phyloP scores from a whole-genome alignment of 73 alveolate genomes.

The Tetrahymena elliotti region DNA sequence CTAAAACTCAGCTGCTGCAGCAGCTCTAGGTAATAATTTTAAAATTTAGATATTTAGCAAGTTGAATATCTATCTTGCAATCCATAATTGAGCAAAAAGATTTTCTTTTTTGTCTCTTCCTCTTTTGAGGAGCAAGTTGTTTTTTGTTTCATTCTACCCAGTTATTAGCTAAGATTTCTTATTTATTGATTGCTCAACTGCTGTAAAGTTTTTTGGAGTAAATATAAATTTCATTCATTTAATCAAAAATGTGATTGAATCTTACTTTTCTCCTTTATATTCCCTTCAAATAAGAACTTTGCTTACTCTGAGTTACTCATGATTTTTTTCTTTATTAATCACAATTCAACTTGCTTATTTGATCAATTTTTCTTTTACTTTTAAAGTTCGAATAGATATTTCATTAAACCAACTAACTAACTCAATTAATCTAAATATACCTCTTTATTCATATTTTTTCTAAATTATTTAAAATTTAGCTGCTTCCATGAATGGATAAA shows the following conservation, averaged over 20 bases:
- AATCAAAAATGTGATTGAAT: background rate
- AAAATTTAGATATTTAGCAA: background rate
- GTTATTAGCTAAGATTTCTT: background rate
- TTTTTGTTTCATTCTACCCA: background rate
- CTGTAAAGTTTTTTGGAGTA: background rate
- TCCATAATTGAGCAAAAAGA: background rate
- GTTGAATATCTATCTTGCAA: background rate
- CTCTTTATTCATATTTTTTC: background rate
- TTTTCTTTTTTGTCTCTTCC: background rate
- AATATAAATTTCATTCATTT: background rate
- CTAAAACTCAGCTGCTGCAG: background rate
- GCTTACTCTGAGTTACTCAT: background rate
- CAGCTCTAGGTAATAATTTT: background rate
- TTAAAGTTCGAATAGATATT: background rate
- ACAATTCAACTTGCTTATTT: background rate
- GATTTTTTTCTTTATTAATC: background rate
- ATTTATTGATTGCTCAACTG: no score
- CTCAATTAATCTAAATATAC: no score
- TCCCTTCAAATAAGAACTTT: background rate
- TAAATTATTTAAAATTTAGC: background rate
- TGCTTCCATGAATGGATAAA: background rate
- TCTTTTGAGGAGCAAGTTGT: background rate
- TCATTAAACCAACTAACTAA: no score
- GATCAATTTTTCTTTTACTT: background rate
- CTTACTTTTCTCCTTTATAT: background rate